Percentiles rank a stretch among this genome's conserved stretches.
These are phyloP conservation scores for Stachybotrys chartarum DNA, from an alignment of 2,329 filamentous ascomycete species.

Conservation along the genomic window DNA sequence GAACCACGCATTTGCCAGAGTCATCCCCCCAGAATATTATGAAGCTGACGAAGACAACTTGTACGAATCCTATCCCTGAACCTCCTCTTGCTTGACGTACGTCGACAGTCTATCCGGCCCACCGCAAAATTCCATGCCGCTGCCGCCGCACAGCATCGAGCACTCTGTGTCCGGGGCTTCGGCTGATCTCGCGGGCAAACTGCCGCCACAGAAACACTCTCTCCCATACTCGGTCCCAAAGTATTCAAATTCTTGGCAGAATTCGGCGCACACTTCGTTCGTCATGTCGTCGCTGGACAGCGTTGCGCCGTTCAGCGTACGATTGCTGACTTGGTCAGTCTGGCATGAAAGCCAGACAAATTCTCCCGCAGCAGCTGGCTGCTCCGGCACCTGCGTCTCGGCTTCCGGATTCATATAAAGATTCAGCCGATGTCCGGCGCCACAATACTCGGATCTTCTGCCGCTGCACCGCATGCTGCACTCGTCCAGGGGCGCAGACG, in stretches of 20 bases:
- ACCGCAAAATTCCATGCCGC: slow-evolving; percentile 29
- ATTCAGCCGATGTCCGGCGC: slow-evolving; percentile 22
- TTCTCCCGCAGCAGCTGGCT: slow-evolving; percentile 21
- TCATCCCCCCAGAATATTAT: not conserved
- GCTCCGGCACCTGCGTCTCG: slow-evolving; percentile 17
- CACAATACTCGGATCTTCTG: slow-evolving; percentile 24
- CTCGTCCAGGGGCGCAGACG: slow-evolving; percentile 19
- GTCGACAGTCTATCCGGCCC: slow-evolving; percentile 28
- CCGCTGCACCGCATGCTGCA: slow-evolving; percentile 27
- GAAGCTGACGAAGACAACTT: no score
- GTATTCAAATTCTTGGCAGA: slow-evolving; percentile 21
- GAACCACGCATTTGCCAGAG: not conserved
- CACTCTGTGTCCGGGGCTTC: slow-evolving; percentile 25
- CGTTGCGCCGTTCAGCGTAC: slow-evolving; percentile 21
- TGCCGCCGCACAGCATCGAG: slow-evolving; percentile 32
- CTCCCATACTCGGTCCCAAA: slow-evolving; percentile 31
- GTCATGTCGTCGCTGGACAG: slow-evolving; percentile 22
- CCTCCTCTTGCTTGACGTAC: slow-evolving; percentile 19
- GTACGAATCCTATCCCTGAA: not conserved
- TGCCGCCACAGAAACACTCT: slow-evolving; percentile 29
- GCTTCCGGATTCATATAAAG: slow-evolving; percentile 23
- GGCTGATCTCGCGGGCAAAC: slow-evolving; percentile 17
- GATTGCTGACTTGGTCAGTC: slow-evolving; percentile 24
- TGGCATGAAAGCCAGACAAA: slow-evolving; percentile 28
- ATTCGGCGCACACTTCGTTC: slow-evolving; percentile 21